Conservation (phyloP, 768 basidiomycete species). For the Paxillus involutus region DNA sequence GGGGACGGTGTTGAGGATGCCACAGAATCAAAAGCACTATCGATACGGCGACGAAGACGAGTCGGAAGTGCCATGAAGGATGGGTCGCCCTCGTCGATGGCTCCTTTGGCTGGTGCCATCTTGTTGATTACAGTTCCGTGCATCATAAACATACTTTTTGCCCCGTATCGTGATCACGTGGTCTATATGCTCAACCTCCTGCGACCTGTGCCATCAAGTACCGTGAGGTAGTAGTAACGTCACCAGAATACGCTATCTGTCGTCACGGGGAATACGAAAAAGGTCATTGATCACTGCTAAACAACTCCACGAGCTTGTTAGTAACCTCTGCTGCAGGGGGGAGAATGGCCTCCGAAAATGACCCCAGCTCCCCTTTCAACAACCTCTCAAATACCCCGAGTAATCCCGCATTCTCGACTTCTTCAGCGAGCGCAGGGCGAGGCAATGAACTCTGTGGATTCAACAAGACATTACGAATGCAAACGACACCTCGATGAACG, state of each 20-base stretch:
- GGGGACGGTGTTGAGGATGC: constrained; percentile 3
- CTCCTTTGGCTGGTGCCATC: constrained; percentile 12
- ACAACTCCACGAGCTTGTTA: constrained; percentile 37
- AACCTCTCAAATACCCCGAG: constrained; percentile 50
- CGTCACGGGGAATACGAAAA: too few relatives aligned
- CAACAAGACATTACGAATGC: constrained; percentile 60
- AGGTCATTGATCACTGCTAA: neutral
- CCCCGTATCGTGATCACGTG: neutral
- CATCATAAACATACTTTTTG: neutral
- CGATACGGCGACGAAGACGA: constrained; percentile 46
- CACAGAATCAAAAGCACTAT: constrained; percentile 47
- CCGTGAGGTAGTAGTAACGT: neutral
- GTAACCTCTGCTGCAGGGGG: constrained; percentile 52
- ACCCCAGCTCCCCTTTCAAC: constrained; percentile 41
- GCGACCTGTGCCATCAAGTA: neutral
- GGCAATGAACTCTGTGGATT: constrained; percentile 41
- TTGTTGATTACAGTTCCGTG: neutral
- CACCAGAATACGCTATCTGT: too few relatives aligned
- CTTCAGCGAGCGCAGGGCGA: constrained; percentile 45
- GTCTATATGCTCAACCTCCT: neutral
- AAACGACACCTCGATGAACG: constrained; percentile 78
- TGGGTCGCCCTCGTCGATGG: constrained; percentile 16
- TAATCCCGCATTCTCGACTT: constrained; percentile 55
- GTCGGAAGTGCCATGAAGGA: constrained; percentile 42
- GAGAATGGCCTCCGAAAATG: constrained; percentile 38